Percentiles rank a stretch among this genome's conserved stretches.
Evolutionary conservation across 768 basidiomycete genomes (phyloP).

Genomic region (Austroboletus eburneus): DNA sequence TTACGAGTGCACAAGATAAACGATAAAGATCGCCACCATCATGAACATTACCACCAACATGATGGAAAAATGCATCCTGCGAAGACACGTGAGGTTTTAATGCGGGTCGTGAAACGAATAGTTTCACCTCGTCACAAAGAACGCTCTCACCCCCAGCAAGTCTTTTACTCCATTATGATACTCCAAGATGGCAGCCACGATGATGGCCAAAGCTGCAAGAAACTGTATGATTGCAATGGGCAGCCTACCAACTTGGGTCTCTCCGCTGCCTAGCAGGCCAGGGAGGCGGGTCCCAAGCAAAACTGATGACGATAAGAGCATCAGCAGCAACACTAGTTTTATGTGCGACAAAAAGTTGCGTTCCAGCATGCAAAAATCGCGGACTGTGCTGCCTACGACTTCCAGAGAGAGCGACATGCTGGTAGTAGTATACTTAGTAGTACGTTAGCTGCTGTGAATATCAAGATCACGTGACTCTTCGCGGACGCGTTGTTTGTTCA

Average conservation of each 20-base stretch:
- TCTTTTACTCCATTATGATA: constrained; percentile 57
- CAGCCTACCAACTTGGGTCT: constrained; percentile 28
- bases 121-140: constrained; percentile 54
- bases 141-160: constrained; percentile 54
- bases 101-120: constrained; percentile 12
- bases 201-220: constrained; percentile 47
- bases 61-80: constrained; percentile 49
- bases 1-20: constrained; percentile 44
- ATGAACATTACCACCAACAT: constrained; percentile 46
- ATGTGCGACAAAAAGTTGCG: constrained; percentile 68
- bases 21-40: constrained; percentile 49
- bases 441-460: constrained; percentile 19
- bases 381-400: constrained; percentile 56
- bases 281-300: constrained; percentile 60
- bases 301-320: constrained; percentile 59
- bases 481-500: constrained; percentile 31
- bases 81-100: constrained; percentile 2
- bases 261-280: constrained; percentile 27
- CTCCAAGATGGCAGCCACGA: constrained; percentile 62
- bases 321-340: constrained; percentile 61
- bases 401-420: constrained; percentile 31
- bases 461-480: constrained; percentile 15
- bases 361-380: constrained; percentile 78
- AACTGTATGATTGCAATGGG: constrained; percentile 54
- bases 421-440: background rate